phyloP scores from a whole-genome alignment of 225 moss, liverwort and hornwort genomes.

The Sphagnum tenellum region DNA sequence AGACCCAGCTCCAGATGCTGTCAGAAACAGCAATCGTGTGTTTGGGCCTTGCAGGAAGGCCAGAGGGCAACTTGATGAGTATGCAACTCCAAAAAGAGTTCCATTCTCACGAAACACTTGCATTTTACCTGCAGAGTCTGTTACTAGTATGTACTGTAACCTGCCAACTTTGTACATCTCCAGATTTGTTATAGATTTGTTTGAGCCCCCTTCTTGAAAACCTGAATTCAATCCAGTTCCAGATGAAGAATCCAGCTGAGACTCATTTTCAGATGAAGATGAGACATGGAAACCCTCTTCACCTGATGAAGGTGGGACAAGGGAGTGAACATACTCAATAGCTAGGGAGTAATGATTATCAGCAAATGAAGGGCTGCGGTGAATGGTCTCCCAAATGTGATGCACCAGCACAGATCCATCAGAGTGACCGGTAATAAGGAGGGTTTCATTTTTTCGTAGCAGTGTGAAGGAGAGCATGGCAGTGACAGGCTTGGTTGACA shows the following conservation, averaged over 20 bases:
- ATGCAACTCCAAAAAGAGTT: slow-evolving; percentile 54
- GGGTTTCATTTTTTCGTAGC: slow-evolving; percentile 69
- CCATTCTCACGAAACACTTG: slow-evolving; percentile 83
- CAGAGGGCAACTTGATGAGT: slow-evolving; percentile 68
- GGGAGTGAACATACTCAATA: slow-evolving; percentile 48
- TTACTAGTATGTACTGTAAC: slow-evolving; percentile 72
- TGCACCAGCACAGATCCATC: slow-evolving; percentile 88
- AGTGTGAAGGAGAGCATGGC: slow-evolving; percentile 78
- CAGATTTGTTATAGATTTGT: slow-evolving; percentile 46
- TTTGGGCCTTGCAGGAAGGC: slow-evolving; percentile 75
- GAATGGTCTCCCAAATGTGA: slow-evolving; percentile 53
- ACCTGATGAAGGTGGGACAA: slow-evolving; percentile 29
- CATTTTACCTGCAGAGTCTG: slow-evolving; percentile 64
- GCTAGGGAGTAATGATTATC: slow-evolving; percentile 51
- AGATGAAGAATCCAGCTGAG: background rate
- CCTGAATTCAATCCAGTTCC: background rate
- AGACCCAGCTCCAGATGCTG: slow-evolving; percentile 68
- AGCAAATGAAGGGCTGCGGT: slow-evolving; percentile 31
- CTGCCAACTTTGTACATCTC: slow-evolving; percentile 86
- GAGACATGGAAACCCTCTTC: slow-evolving; percentile 13
- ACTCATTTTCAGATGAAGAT: slow-evolving; percentile 18
- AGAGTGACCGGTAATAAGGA: slow-evolving; percentile 76
- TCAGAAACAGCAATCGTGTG: slow-evolving; percentile 67
- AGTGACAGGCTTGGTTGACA: slow-evolving; percentile 65
- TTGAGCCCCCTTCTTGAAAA: background rate